Conservation (phyloP, 1,284 basidiomycete species). For the Melampsora larici-populina region DNA sequence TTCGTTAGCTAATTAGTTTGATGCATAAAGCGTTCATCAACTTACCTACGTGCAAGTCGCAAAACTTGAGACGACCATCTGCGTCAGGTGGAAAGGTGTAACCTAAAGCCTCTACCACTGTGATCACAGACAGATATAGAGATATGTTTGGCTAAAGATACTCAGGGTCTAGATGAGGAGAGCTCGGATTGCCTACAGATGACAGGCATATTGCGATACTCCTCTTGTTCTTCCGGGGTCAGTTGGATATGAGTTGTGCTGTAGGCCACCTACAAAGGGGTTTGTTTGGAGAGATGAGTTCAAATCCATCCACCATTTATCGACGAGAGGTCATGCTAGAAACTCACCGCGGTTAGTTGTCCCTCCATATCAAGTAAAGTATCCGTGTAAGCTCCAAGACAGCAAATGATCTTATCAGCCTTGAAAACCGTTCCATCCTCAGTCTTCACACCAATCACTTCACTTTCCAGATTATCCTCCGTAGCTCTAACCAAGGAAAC, state of each 20-base stretch:
- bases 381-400: conserved; percentile 36
- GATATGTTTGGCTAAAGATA: background rate
- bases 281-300: background rate
- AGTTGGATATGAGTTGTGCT: conserved; percentile 33
- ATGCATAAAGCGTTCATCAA: background rate
- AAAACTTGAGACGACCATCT: conserved; percentile 32
- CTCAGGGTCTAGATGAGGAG: background rate
- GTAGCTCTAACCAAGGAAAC: conserved; percentile 15
- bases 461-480: background rate
- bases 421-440: conserved; percentile 25
- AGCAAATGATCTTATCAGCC: conserved; percentile 30
- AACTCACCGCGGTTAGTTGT: conserved; percentile 34
- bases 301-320: too few species aligned
- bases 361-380: conserved; percentile 40
- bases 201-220: conserved; percentile 32
- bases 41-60: conserved; percentile 37
- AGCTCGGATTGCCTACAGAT: conserved; percentile 15
- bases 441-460: conserved; percentile 32
- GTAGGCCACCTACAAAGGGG: conserved; percentile 24
- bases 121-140: background rate
- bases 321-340: background rate
- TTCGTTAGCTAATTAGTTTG: background rate
- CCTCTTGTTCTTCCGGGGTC: conserved; percentile 27
- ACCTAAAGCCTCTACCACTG: conserved; percentile 32
- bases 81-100: conserved; percentile 38